Evolutionary conservation across 768 basidiomycete genomes (phyloP), one percentile per base, ranked within the genome.

Genomic region (Wakefieldia striispora): DNA sequence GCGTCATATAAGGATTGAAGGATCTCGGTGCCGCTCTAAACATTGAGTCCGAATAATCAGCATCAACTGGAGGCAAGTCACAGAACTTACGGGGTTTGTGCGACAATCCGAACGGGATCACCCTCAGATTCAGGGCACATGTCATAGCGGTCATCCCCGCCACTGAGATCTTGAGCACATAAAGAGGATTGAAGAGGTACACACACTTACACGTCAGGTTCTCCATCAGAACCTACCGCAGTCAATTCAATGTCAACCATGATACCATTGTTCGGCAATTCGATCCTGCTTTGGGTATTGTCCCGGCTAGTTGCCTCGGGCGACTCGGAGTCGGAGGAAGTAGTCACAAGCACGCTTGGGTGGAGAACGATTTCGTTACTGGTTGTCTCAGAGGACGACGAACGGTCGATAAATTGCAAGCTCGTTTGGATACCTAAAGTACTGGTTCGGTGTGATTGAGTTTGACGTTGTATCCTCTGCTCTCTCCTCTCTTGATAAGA

Each of bases 1-100:
- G 62, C 17, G 62, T 63, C 63, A 63, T 40, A 35, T 63, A 63
- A 1, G 60, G 63, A 41, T 63, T 65, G 6, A 53, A 49, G 23
- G 43, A 34, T 45, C 51, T 59, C 33, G 47, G 33, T 4, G 45
- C 63, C 6, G 49, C 43, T 6, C 58, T 62, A 23, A 35, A n/a
- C 40, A 39, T 16, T 40, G 13, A 29, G 8, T 26, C 16, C 23
- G 29, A 31, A 20, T 12, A 6, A 17, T 40, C 12, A 33, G n/a
- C 34, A 37, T 37, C 23, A 27, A 8, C 39, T 8, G 1, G 14
- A 40, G 6, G 17, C 8, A 40, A 6, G 20, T 3, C 3, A 35
- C 2, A 9, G 17, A 14, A 55, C 63, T 53, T 27, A 64, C 63
- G 63, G 63, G 7, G 63, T 64, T 21, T 40, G 50, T 26, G 41